phyloP scores from a whole-genome alignment of 352 stramenopile species.

The Phytophthora podocarpi region DNA sequence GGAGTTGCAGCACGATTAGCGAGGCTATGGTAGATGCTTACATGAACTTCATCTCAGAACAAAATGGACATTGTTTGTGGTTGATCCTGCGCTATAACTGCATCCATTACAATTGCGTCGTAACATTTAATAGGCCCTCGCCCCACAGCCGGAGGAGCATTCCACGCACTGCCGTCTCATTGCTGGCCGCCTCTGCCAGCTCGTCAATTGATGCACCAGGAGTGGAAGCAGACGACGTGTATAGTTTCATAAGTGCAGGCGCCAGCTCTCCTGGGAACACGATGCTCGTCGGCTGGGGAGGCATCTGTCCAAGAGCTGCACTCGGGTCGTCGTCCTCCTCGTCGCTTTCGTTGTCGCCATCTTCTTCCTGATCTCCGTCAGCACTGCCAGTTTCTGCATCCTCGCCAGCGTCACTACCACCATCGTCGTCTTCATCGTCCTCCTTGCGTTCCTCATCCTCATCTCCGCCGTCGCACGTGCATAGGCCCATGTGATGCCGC shows the following conservation, averaged over 20 bases:
- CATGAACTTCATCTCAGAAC: slow-evolving; percentile 23
- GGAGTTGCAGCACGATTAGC: slow-evolving; percentile 22
- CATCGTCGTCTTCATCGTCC: slow-evolving; percentile 32
- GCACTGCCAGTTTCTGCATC: slow-evolving; percentile 21
- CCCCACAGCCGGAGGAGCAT: slow-evolving; percentile 87
- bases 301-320: slow-evolving; percentile 40
- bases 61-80: slow-evolving; percentile 51
- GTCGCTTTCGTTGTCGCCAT: slow-evolving; percentile 34
- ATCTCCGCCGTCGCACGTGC: slow-evolving; percentile 54
- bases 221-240: slow-evolving; percentile 38
- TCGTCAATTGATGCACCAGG: slow-evolving; percentile 41
- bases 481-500: slow-evolving; percentile 84
- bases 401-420: slow-evolving; percentile 32
- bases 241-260: slow-evolving; percentile 74
- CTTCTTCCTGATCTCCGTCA: slow-evolving; percentile 40
- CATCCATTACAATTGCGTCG: slow-evolving; percentile 22
- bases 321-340: slow-evolving; percentile 39
- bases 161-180: slow-evolving; percentile 71
- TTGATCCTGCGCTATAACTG: slow-evolving; percentile 29
- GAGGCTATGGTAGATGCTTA: slow-evolving; percentile 24
- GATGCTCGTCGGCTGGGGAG: slow-evolving; percentile 55
- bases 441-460: slow-evolving; percentile 31
- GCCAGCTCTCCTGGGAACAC: slow-evolving; percentile 69
- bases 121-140: slow-evolving; percentile 62
- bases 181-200: slow-evolving; percentile 42